Base-by-base conservation (phyloP, 768 basidiomycete genomes). In the Grammothele lineata region DNA sequence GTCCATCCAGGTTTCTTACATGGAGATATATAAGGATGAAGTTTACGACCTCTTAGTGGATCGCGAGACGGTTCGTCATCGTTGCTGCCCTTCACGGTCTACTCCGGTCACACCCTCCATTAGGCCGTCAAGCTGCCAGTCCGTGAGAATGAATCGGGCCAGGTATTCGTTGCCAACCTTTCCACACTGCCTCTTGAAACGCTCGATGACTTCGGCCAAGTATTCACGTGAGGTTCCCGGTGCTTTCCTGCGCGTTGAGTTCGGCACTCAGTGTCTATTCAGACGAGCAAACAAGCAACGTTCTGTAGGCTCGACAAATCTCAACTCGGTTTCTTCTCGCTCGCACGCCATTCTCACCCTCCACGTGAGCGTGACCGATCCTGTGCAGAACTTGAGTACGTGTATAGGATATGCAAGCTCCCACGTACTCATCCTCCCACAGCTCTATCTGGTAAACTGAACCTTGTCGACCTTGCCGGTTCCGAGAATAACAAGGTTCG, bases 11-110 rank as follows among this genome's bases (percentile, higher is more conserved):
- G 70, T 87, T 12, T 86, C 86, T 1, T 92, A 92, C 52, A 87
- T 90, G 80, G 91, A 94, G 62, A 90, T 94, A 43, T 90, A 92
- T 67, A 89, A 88, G 59, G 91, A 94, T 59, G 92, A 94, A 52
- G 85, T 87, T 3, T 93, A 88, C 57, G 92, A 93, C 61, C 75
- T 95, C 21, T 74, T 94, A 3, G 87, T 87, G 1, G 71, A 76
- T 42, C 72, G 85, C 42, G 85, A 85, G 47, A 79, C 73, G 45
- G 85, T 85, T 57, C 18, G 79, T 71, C 23, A 8, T 22, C 15
- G 36, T 14, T n/a, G n/a, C 7, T 1, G 9, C 17, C 21, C 1
- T 23, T 25, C 14, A 17, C 3, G 12, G 15, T n/a, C 26, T 41
- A 12, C 5, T 21, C 15, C 27, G 17, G 15, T 14, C 3, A 19